phyloP scores from a whole-genome alignment of 768 basidiomycete species.

The Pulveroboletus sp. region DNA sequence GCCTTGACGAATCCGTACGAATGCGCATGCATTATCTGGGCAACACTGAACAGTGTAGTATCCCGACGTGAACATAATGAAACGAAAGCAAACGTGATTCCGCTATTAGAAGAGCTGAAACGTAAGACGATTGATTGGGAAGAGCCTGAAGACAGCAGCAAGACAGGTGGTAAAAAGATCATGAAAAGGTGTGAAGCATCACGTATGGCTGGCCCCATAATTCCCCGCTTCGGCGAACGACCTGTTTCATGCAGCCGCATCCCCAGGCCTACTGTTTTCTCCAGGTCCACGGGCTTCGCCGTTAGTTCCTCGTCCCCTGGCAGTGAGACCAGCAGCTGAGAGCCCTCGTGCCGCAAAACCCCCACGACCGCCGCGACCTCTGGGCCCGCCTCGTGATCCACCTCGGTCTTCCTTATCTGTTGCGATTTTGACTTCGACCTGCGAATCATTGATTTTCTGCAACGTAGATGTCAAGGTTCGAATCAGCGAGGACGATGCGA shows the following conservation, averaged over 20 bases:
- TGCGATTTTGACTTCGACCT: conserved; percentile 69
- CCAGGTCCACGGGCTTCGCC: conserved; percentile 28
- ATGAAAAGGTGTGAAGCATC: conserved; percentile 19
- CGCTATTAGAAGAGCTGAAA: conserved; percentile 15
- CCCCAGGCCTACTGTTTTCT: conserved; percentile 27
- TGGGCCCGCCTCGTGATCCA: conserved; percentile 47
- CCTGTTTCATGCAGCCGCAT: conserved; percentile 22
- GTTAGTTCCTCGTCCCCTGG: conserved; percentile 29
- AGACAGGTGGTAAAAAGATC: conserved; percentile 12
- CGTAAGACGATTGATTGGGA: conserved; percentile 8
- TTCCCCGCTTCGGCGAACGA: conserved; percentile 16
- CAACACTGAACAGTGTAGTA: conserved; percentile 10
- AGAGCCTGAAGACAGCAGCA: conserved; percentile 8
- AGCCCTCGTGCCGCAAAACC: conserved; percentile 61
- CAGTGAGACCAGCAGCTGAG: conserved; percentile 63
- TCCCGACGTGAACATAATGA: conserved; percentile 20
- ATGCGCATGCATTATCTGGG: conserved; percentile 21
- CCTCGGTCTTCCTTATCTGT: conserved; percentile 48
- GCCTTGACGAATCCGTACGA: conserved; percentile 11
- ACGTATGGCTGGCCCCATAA: conserved; percentile 12
- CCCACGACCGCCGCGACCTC: conserved; percentile 47
- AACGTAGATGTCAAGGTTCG: conserved; percentile 6
- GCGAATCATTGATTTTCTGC: conserved; percentile 66
- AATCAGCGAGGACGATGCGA: conserved; percentile 18
- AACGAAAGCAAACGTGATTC: conserved; percentile 23